Conservation (phyloP, 495 filamentous ascomycete genomes). For the Wilcoxina mikolae region DNA sequence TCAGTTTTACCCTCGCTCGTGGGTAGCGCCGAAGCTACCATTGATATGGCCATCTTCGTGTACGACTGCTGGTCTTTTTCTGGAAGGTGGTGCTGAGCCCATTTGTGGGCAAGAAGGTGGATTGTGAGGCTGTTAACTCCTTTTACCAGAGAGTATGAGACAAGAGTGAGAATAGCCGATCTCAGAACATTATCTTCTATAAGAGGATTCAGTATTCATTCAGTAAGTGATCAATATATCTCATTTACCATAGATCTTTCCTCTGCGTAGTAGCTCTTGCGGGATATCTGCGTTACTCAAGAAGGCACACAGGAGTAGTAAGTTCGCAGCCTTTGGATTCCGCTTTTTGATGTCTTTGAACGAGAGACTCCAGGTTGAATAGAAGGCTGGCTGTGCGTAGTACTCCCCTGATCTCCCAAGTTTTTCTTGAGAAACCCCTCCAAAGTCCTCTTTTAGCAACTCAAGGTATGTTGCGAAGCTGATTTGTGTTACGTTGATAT, state of each 20-base stretch:
- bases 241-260: not conserved
- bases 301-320: slow-evolving; percentile 16
- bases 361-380: slow-evolving; percentile 18
- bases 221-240: not conserved
- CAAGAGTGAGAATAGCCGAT: not conserved
- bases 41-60: slow-evolving; percentile 4
- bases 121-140: slow-evolving; percentile 18
- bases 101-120: slow-evolving; percentile 15
- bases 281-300: slow-evolving; percentile 13
- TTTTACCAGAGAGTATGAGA: not conserved
- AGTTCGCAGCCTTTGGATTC: slow-evolving; percentile 5
- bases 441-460: slow-evolving; percentile 11
- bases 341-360: slow-evolving; percentile 8
- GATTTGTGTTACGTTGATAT: slow-evolving; percentile 17
- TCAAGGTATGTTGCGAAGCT: slow-evolving; percentile 10
- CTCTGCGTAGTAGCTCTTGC: slow-evolving; percentile 12
- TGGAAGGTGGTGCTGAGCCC: slow-evolving; percentile 13
- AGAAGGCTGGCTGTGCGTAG: slow-evolving; percentile 16
- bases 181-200: not conserved
- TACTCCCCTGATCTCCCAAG: slow-evolving; percentile 4
- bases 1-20: not conserved
- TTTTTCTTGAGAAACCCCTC: slow-evolving; percentile 8
- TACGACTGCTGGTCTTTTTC: not conserved
- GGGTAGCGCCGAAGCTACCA: not conserved
- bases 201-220: not conserved